These are phyloP conservation scores for Phytopythium montanum DNA, from an alignment of 352 stramenopile genomes.

Conservation along the genomic window DNA sequence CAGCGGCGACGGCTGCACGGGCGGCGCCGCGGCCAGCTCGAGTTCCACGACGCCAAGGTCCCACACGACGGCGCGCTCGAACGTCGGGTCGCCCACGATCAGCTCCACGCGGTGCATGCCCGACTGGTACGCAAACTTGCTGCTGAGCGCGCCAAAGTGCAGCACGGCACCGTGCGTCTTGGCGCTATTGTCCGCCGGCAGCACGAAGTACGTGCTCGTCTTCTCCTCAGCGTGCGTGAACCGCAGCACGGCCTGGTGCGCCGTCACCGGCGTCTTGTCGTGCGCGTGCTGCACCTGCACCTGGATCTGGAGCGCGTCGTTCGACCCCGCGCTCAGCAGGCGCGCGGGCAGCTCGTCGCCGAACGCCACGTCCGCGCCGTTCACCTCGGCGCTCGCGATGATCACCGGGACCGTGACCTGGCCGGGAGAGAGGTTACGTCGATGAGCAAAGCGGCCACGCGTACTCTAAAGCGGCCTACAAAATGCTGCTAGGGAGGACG, in stretches of 20 bases:
- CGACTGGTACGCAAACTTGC: slow-evolving; percentile 83
- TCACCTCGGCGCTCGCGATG: slow-evolving; percentile 48
- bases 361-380: slow-evolving; percentile 41
- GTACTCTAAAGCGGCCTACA: not conserved
- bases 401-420: slow-evolving; percentile 61
- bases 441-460: not conserved
- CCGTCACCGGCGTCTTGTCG: slow-evolving; percentile 45
- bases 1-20: slow-evolving; percentile 62
- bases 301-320: slow-evolving; percentile 52
- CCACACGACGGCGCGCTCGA: slow-evolving; percentile 73
- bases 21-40: slow-evolving; percentile 54
- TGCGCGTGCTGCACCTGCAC: slow-evolving; percentile 54
- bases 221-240: slow-evolving; percentile 59
- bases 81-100: slow-evolving; percentile 74
- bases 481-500: not conserved
- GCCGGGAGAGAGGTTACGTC: not conserved
- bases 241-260: slow-evolving; percentile 79
- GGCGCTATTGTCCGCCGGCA: slow-evolving; percentile 32
- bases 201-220: slow-evolving; percentile 72
- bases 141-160: slow-evolving; percentile 64
- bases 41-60: slow-evolving; percentile 68
- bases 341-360: slow-evolving; percentile 53
- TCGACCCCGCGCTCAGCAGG: slow-evolving; percentile 53
- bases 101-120: slow-evolving; percentile 61
- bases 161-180: slow-evolving; percentile 40